Percentiles rank a stretch among this genome's conserved stretches.
phyloP scores from a whole-genome alignment of 805 yeast species.

The Candida xiaguanensis region DNA sequence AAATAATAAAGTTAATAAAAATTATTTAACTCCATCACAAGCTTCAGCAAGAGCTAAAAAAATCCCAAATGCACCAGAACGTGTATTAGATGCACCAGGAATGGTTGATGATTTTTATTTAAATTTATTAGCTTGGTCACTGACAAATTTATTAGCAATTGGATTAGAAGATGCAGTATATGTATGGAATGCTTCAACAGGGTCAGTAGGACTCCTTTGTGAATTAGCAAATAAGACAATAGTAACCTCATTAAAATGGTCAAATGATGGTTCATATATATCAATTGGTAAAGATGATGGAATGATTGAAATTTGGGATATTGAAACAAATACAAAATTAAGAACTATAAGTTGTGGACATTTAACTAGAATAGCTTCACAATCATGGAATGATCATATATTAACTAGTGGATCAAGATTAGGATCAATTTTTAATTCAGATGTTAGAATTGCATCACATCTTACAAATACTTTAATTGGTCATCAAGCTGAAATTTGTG shows the following conservation, averaged over 20 bases:
- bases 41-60: conserved; percentile 70
- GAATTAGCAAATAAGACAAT: conserved; percentile 47
- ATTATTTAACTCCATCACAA: conserved; percentile 41
- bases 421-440: conserved; percentile 83
- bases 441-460: conserved; percentile 82
- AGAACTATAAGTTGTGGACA: conserved; percentile 73
- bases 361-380: conserved; percentile 70
- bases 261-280: conserved; percentile 82
- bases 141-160: conserved; percentile 75
- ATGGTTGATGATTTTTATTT: conserved; percentile 88
- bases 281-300: conserved; percentile 86
- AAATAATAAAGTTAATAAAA: conserved; percentile 21
- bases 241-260: conserved; percentile 81
- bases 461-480: conserved; percentile 50
- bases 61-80: conserved; percentile 83
- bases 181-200: conserved; percentile 87
- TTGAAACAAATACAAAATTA: conserved; percentile 66
- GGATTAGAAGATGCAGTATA: conserved; percentile 83
- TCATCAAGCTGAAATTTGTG: conserved; percentile 91
- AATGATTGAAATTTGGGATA: conserved; percentile 88
- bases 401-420: conserved; percentile 84
- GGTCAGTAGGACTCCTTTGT: conserved; percentile 66
- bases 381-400: conserved; percentile 79
- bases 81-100: conserved; percentile 96
- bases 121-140: conserved; percentile 85